A percentile compares a stretch with the other conserved stretches of the same genome.
These are phyloP conservation scores for Trichomonas tenax DNA, from an alignment of 208 protist genomes.

Conservation along the genomic window DNA sequence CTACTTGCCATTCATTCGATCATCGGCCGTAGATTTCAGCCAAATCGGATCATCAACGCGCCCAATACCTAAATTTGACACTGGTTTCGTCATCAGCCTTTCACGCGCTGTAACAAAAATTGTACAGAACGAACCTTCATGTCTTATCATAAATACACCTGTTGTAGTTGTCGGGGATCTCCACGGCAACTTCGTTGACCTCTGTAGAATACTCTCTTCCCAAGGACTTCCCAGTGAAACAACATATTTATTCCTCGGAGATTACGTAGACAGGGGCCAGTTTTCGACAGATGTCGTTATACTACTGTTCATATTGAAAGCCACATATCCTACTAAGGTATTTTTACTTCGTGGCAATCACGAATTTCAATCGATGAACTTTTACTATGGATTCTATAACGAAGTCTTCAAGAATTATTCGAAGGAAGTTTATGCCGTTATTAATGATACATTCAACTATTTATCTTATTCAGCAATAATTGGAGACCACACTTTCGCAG, in stretches of 20 bases:
- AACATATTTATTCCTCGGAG: neutral
- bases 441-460: neutral
- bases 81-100: neutral
- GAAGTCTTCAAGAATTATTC: neutral
- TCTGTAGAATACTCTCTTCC: neutral
- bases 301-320: neutral
- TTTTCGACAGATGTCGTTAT: neutral
- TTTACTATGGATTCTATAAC: neutral
- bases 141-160: neutral
- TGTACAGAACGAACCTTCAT: neutral
- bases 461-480: neutral
- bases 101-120: neutral
- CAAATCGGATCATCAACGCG: neutral
- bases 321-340: neutral
- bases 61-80: neutral
- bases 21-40: neutral
- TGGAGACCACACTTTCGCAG: neutral
- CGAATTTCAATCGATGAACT: neutral
- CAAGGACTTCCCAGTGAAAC: neutral
- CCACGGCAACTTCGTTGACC: neutral
- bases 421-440: neutral
- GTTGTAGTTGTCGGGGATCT: neutral
- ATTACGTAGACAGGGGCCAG: neutral
- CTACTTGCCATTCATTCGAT: neutral
- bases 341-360: neutral